These are phyloP conservation scores for Fusarium sp. DNA, from an alignment of 2,329 filamentous ascomycete species.

Conservation along the genomic window DNA sequence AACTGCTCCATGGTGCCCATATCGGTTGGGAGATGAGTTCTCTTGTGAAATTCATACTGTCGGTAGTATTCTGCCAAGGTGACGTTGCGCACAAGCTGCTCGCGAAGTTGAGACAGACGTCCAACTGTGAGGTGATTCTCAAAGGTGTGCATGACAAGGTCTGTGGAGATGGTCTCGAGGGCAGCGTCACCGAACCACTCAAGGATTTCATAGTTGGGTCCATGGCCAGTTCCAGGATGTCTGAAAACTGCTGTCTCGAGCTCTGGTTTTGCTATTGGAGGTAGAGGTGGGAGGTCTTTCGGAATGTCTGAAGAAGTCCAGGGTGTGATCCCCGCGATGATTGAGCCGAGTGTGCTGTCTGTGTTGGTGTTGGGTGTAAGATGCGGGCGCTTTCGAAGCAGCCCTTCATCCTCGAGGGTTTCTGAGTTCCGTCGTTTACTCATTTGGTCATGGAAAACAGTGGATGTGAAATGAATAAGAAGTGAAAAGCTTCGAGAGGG, in stretches of 20 bases:
- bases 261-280: conserved; percentile 67
- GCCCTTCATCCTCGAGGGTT: conserved; percentile 4
- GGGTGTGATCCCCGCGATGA: conserved; percentile 36
- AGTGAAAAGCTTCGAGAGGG: background rate
- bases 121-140: conserved; percentile 70
- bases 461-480: background rate
- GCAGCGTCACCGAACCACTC: conserved; percentile 93
- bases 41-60: conserved; percentile 77
- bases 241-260: conserved; percentile 75
- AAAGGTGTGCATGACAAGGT: conserved; percentile 81
- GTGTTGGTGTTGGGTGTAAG: background rate
- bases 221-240: conserved; percentile 64
- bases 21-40: conserved; percentile 67
- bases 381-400: conserved; percentile 37
- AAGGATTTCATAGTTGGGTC: conserved; percentile 77
- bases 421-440: conserved; percentile 23
- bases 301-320: conserved; percentile 66
- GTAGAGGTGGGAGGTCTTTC: conserved; percentile 66
- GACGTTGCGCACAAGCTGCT: conserved; percentile 83
- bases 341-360: background rate
- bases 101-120: conserved; percentile 79
- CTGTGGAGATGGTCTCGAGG: conserved; percentile 80
- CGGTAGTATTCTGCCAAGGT: conserved; percentile 78
- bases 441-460: conserved; percentile 8
- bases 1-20: conserved; percentile 46